Conservation (phyloP, 2,329 filamentous ascomycete species). For the Colletotrichum musicola region DNA sequence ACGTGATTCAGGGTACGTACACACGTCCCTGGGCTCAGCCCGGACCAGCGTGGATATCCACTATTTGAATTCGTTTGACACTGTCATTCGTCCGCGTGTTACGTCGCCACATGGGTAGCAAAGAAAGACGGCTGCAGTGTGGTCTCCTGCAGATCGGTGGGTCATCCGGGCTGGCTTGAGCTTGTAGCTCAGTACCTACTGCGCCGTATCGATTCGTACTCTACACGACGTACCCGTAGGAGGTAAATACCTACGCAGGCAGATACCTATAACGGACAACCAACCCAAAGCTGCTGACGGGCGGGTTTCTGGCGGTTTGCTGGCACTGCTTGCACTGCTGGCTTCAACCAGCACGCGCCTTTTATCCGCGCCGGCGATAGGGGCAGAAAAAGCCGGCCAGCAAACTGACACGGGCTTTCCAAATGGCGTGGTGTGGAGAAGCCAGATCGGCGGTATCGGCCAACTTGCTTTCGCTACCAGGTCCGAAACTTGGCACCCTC, state of each 20-base stretch:
- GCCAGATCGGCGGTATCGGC: slow-evolving; percentile 23
- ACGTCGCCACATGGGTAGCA: slow-evolving; percentile 33
- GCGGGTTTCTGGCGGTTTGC: neutral
- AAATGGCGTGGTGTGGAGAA: slow-evolving; percentile 18
- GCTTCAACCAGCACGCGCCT: neutral
- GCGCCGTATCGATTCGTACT: too few species aligned
- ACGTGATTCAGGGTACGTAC: neutral
- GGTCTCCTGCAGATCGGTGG: slow-evolving; percentile 38
- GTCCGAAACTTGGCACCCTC: neutral
- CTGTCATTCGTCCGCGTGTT: slow-evolving; percentile 16
- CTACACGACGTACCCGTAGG: too few species aligned
- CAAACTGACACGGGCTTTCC: slow-evolving; percentile 22
- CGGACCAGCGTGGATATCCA: slow-evolving; percentile 16
- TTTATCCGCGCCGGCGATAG: slow-evolving; percentile 12
- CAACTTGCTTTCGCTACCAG: slow-evolving; percentile 1
- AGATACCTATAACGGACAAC: too few species aligned
- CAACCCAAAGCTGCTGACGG: too few species aligned
- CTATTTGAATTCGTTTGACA: neutral
- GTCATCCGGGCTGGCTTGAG: slow-evolving; percentile 29
- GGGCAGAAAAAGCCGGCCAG: neutral
- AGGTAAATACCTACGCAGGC: too few species aligned
- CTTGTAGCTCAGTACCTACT: neutral
- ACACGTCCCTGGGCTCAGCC: slow-evolving; percentile 3
- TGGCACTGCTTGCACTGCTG: neutral
- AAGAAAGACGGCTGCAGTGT: slow-evolving; percentile 8